Evolutionary conservation across 2,329 filamentous ascomycete species (phyloP), one percentile per base, ranked within the genome.

Genomic region (Colletotrichum plurivorum): DNA sequence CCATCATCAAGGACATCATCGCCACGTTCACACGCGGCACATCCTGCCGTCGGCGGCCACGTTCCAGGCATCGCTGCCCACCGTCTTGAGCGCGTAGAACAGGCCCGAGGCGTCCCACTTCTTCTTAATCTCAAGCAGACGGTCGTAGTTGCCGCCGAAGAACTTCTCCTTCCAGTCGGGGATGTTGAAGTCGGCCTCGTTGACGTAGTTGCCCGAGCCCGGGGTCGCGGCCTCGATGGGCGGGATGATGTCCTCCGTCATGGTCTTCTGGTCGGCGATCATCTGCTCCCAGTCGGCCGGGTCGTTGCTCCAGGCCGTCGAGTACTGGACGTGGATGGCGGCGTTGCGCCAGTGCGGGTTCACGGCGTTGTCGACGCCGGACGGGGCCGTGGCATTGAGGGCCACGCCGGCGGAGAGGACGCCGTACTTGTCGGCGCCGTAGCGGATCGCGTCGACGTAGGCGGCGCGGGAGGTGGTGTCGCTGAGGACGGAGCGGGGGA

Each of bases 1-100:
- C 52, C 52, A n/a, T 9, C 16, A 64, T 22, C 12, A 22, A 12
- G 1, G 6, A 13, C 22, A 22, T 2, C 41, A 46, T 52, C 46
- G 9, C 52, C 31, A 22, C 45, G 31, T 36, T 70, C 51, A 72
- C 36, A 64, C 70, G 22, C 56, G 69, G 68, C 84, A 86, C 75
- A 86, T 76, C 27, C 82, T 78, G 9, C 84, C 84, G 63, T 78
- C 71, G 6, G 74, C 77, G 5, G 75, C 76, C 8, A 83, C 77
- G 22, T 63, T 71, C 85, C 85, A 89, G n/a, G 73, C 73, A 58
- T 89, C 86, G 64, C 84, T 86, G 0, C 86, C 87, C 6, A 89
- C 86, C 4, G 79, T 83, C n/a, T 80, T 83, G 6, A 73, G 73
- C 12, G 82, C 84, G 60, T 86, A 86, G 43, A 86, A 86, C 7